Percentiles rank a stretch among this genome's conserved stretches.
phyloP scores from a whole-genome alignment of 768 basidiomycete species.

The Cystobasidium tubakii region DNA sequence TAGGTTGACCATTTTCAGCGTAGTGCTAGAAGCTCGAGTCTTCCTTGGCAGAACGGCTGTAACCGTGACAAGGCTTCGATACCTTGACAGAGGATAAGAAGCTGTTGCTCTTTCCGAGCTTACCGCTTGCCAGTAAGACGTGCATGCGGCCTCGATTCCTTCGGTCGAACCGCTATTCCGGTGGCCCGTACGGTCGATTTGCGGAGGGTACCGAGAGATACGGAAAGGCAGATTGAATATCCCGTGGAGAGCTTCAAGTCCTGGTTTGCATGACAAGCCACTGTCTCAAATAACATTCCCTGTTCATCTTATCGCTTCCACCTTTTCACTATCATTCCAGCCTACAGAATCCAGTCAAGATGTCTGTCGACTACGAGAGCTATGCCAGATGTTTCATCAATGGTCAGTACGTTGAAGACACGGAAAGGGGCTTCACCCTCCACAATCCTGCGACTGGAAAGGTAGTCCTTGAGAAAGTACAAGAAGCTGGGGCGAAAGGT shows the following conservation, averaged over 20 bases:
- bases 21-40: background rate
- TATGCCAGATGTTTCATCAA: conserved; percentile 8
- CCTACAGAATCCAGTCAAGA: background rate
- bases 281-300: background rate
- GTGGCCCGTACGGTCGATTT: background rate
- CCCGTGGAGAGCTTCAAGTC: background rate
- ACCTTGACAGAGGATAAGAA: background rate
- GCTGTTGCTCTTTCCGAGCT: background rate
- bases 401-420: background rate
- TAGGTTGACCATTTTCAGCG: background rate
- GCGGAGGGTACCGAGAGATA: background rate
- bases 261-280: background rate
- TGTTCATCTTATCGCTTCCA: background rate
- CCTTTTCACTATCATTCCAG: background rate
- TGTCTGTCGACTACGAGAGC: conserved; percentile 2
- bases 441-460: conserved; percentile 36
- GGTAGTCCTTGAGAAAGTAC: conserved; percentile 22
- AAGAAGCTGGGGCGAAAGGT: conserved; percentile 24
- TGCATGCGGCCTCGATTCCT: background rate
- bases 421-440: conserved; percentile 26
- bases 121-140: background rate
- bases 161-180: background rate
- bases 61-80: no score
- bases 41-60: conserved; percentile 1
- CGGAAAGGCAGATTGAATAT: background rate